Evolutionary conservation across 306 rosid species (phyloP).

Genomic region (Amphicarpaea edgeworthii): DNA sequence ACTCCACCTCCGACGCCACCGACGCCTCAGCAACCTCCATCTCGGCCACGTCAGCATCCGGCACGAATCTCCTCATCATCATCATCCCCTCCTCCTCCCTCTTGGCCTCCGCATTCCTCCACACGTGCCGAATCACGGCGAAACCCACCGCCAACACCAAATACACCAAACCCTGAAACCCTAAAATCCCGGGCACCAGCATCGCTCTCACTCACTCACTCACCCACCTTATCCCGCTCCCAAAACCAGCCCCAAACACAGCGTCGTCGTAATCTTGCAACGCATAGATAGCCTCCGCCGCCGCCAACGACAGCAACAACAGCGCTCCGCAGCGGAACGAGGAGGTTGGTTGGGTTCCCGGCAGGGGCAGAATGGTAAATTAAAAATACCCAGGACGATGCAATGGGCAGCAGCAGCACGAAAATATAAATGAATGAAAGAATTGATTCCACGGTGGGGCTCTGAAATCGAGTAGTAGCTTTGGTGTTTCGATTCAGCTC

Average conservation of each 20-base stretch:
- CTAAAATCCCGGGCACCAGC: slow-evolving; percentile 59
- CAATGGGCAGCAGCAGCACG: neutral
- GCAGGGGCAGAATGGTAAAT: slow-evolving; percentile 40
- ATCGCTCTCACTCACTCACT: neutral
- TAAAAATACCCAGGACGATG: neutral
- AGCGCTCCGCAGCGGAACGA: neutral
- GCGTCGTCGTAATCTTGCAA: slow-evolving; percentile 47
- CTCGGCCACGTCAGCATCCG: slow-evolving; percentile 56
- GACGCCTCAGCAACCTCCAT: slow-evolving; percentile 47
- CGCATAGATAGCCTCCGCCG: slow-evolving; percentile 46
- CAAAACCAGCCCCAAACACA: slow-evolving; percentile 55
- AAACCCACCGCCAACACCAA: slow-evolving; percentile 46
- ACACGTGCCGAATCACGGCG: slow-evolving; percentile 51
- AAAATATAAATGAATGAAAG: neutral
- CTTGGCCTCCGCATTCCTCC: slow-evolving; percentile 58
- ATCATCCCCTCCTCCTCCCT: slow-evolving; percentile 60
- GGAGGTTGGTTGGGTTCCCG: neutral
- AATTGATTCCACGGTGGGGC: slow-evolving; percentile 11
- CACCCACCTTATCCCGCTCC: slow-evolving; percentile 50
- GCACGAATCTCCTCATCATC: slow-evolving; percentile 32
- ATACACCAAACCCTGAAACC: slow-evolving; percentile 60
- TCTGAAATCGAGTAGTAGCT: slow-evolving; percentile 37
- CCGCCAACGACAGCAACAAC: neutral
- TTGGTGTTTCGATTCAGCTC: neutral
- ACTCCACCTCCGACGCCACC: neutral